Conservation (phyloP, 2,329 filamentous ascomycete species). For the Cladosporium velox region DNA sequence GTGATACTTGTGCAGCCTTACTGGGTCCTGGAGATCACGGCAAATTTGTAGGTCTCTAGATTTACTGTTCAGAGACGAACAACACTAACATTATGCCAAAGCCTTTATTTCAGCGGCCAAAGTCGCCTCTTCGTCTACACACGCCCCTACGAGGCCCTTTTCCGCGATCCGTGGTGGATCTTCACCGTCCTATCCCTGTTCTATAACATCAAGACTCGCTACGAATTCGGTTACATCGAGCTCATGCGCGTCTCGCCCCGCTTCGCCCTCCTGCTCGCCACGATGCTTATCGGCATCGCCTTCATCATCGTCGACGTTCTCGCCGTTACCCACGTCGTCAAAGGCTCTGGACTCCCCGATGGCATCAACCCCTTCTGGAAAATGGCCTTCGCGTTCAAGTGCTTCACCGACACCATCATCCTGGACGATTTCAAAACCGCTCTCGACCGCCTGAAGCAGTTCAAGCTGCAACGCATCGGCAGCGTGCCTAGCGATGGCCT, state of each 20-base stretch:
- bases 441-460: conserved; percentile 49
- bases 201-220: conserved; percentile 64
- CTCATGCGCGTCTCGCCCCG: conserved; percentile 63
- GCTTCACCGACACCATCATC: conserved; percentile 65
- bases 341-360: conserved; percentile 39
- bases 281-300: conserved; percentile 62
- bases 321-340: conserved; percentile 52
- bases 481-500: conserved; percentile 32
- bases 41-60: conserved; percentile 53
- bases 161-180: conserved; percentile 69
- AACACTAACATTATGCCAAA: not conserved
- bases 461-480: conserved; percentile 43
- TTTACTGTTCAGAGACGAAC: not conserved
- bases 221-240: conserved; percentile 58
- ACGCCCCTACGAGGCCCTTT: conserved; percentile 61
- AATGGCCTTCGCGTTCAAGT: conserved; percentile 66
- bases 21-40: conserved; percentile 66
- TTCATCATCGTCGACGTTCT: conserved; percentile 65
- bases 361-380: conserved; percentile 70
- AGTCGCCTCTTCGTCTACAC: conserved; percentile 55
- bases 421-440: conserved; percentile 69
- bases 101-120: conserved; percentile 54
- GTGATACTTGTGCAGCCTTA: conserved; percentile 63
- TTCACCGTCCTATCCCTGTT: conserved; percentile 62
- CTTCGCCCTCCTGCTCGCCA: conserved; percentile 62